Percentiles rank a stretch among this genome's conserved stretches.
Conservation (phyloP, 2,329 filamentous ascomycete species). For the Trichoderma sp. region DNA sequence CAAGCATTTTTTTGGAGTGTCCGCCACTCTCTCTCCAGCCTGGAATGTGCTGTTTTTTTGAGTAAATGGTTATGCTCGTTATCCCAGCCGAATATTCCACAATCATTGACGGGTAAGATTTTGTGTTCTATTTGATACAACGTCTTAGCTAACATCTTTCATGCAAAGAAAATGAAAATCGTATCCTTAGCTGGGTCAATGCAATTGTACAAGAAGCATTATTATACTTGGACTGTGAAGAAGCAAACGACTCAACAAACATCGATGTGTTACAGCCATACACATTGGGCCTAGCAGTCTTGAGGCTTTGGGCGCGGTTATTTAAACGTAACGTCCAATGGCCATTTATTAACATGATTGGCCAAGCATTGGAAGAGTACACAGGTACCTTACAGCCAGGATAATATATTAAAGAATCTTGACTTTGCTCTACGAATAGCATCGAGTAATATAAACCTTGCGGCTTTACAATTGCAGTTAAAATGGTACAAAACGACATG, state of each 20-base stretch:
- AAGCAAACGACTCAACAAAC: background rate
- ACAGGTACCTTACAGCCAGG: background rate
- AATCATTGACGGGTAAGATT: background rate
- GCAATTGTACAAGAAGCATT: background rate
- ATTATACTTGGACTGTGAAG: background rate
- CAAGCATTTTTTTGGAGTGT: background rate
- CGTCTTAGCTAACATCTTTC: background rate
- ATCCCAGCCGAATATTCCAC: background rate
- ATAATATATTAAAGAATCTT: background rate
- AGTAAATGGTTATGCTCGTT: background rate
- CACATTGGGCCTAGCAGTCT: background rate
- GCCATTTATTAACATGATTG: background rate
- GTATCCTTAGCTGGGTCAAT: background rate
- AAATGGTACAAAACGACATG: no score
- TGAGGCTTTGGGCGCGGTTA: background rate
- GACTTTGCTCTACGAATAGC: no score
- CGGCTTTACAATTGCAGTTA: no score
- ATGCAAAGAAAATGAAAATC: background rate
- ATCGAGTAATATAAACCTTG: no score
- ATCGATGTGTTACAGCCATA: background rate
- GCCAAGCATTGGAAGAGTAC: background rate
- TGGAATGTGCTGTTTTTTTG: background rate
- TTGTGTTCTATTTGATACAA: background rate
- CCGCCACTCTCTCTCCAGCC: background rate
- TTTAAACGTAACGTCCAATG: background rate